Evolutionary conservation across 106 monocot genomes (phyloP).

Genomic region (Dioscorea zingiberensis): DNA sequence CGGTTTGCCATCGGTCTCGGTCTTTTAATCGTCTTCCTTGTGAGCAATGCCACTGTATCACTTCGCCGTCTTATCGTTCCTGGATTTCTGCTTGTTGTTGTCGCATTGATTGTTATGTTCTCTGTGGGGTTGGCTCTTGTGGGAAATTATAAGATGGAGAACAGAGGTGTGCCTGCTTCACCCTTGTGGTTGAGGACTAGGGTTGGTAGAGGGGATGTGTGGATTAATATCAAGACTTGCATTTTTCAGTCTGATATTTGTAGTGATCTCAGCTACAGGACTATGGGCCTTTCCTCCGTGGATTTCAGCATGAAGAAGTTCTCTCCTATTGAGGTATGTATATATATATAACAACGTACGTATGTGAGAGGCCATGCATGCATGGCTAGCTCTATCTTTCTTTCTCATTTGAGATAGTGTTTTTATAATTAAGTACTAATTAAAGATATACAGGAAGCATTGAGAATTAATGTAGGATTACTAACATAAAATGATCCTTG

Average conservation of each 20-base stretch:
- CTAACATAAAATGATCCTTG: too few species aligned
- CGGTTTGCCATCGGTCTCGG: background rate
- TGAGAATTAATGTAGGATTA: too few species aligned
- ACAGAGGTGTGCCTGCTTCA: background rate
- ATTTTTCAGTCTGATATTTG: background rate
- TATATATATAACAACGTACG: background rate
- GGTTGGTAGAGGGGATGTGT: background rate
- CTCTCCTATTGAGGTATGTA: background rate
- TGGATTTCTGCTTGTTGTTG: background rate
- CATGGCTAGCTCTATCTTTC: background rate
- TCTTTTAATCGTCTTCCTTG: background rate
- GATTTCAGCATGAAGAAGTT: background rate
- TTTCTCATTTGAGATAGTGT: too few species aligned
- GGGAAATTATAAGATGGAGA: slow-evolving; percentile 3
- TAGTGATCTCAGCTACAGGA: background rate
- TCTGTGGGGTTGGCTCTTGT: slow-evolving; percentile 4
- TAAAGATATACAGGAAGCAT: too few species aligned
- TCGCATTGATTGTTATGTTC: slow-evolving; percentile 2
- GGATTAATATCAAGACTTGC: background rate
- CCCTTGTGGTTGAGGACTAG: background rate
- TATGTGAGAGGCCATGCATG: background rate
- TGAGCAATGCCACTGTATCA: background rate
- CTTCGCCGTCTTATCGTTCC: background rate
- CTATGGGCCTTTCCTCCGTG: background rate
- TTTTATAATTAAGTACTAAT: too few species aligned